phyloP scores from a whole-genome alignment of 228 moss, liverwort and hornwort species.

The Sphagnum magellanicum region DNA sequence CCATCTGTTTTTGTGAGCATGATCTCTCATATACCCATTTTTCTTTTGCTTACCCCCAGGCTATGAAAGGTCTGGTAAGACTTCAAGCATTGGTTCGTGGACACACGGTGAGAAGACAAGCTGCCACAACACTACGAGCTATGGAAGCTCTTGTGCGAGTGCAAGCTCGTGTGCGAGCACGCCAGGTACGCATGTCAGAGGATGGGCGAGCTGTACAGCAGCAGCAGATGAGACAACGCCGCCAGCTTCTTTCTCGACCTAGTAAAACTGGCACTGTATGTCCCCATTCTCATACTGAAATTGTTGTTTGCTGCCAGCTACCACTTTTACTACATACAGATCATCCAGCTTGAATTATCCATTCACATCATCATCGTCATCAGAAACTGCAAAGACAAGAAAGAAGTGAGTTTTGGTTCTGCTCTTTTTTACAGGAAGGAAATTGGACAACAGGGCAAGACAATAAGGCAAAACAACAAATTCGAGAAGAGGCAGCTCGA shows the following conservation, averaged over 20 bases:
- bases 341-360: too few species aligned
- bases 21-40: too few species aligned
- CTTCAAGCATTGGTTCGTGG: conserved; percentile 83
- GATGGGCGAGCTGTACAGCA: conserved; percentile 87
- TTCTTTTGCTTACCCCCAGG: conserved; percentile 21
- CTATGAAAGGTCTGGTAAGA: conserved; percentile 67
- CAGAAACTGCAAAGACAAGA: too few species aligned
- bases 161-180: conserved; percentile 80
- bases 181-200: conserved; percentile 82
- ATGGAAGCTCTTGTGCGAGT: conserved; percentile 96
- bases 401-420: too few species aligned
- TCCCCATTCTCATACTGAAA: neutral
- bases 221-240: conserved; percentile 62
- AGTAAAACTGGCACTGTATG: conserved; percentile 39
- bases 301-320: too few species aligned
- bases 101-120: conserved; percentile 87
- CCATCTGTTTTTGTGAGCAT: too few species aligned
- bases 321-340: too few species aligned
- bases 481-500: conserved; percentile 29
- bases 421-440: conserved; percentile 12
- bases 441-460: conserved; percentile 49
- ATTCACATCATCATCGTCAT: too few species aligned
- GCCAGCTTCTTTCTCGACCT: conserved; percentile 50
- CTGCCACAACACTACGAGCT: conserved; percentile 72
- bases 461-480: conserved; percentile 27